Conservation (phyloP, 2,329 filamentous ascomycete species). For the Coniochaeta sp. region DNA sequence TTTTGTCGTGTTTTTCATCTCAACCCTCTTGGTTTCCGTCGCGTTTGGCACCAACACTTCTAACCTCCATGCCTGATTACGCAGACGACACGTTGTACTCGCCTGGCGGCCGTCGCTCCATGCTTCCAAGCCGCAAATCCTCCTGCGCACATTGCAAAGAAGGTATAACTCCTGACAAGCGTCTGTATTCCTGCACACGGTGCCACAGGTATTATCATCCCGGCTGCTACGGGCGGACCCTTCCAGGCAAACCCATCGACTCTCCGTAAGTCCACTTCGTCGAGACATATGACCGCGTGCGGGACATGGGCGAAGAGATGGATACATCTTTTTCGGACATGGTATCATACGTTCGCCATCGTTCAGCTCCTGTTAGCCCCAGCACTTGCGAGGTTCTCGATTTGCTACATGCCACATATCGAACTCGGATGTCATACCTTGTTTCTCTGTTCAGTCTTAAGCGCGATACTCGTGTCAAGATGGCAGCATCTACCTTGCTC, state of each 20-base stretch:
- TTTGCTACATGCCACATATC: not conserved
- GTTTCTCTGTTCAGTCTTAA: not conserved
- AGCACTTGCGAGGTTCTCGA: not conserved
- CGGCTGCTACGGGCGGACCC: slow-evolving; percentile 13
- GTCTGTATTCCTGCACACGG: slow-evolving; percentile 12
- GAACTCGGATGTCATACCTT: not conserved
- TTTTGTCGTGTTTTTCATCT: not conserved
- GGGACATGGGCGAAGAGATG: too few relatives aligned
- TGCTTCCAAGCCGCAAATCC: not conserved
- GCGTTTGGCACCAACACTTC: not conserved
- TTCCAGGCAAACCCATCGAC: slow-evolving; percentile 6
- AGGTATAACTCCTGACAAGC: slow-evolving; percentile 9
- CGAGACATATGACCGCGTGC: too few relatives aligned
- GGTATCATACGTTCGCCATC: not conserved
- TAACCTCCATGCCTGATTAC: not conserved
- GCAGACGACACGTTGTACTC: not conserved
- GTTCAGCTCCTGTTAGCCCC: not conserved
- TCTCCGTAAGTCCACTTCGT: slow-evolving; percentile 10
- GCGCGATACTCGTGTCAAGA: not conserved
- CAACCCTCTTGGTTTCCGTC: slow-evolving; percentile 12
- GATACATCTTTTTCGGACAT: not conserved
- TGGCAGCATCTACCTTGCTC: not conserved
- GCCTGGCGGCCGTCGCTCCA: not conserved
- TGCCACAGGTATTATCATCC: slow-evolving; percentile 15
- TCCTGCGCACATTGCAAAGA: slow-evolving; percentile 10